Base-by-base conservation (phyloP, 495 filamentous ascomycete species). In the Collariella sp. region DNA sequence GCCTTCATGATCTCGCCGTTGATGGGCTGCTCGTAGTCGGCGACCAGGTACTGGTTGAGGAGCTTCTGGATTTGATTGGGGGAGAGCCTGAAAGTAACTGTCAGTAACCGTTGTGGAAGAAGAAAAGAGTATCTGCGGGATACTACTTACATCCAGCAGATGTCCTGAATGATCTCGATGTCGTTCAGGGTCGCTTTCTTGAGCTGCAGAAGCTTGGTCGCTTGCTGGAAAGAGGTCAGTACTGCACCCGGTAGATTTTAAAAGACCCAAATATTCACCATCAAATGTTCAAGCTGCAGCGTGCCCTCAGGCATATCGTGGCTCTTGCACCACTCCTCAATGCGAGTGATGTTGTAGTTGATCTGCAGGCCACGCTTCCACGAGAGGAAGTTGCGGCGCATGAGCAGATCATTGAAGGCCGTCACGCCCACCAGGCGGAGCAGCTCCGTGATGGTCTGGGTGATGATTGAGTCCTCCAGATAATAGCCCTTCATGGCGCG, bases 1-100 rank as follows among this genome's bases (percentile, higher is more conserved):
- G 94, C 94, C 72, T 97, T 97, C 94, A 99, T 97, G 65, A 99
- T 99, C 63, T 99, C 94, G 64, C 91, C 91, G 57, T 99, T 97
- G 69, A 99, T 99, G 31, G 94, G 94, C 70, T 96, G 91, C 70
- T 99, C 94, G 68, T 99, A 99, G 72, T 99, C 94, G 19, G 94
- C 94, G 19, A 97, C 91, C 39, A 99, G 83, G 64, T 99, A 99
- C 66, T 97, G 94, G 70, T 99, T 99, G 56, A 99, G 75, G 12
- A 99, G 79, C 73, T 99, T 99, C 65, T 99, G 94, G 50, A 99
- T 99, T 68, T 99, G 94, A 68, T 95, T 97, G 16, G 94, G 91
- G 0, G 93, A 96, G 36, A 99, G 84, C 88, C 87, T 89, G 48
- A 29, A 38, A 15, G 15, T 9, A 18, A 22, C 15, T 31, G 54